Conservation (phyloP, 2,329 filamentous ascomycete species). For the Aspergillus neotritici region DNA sequence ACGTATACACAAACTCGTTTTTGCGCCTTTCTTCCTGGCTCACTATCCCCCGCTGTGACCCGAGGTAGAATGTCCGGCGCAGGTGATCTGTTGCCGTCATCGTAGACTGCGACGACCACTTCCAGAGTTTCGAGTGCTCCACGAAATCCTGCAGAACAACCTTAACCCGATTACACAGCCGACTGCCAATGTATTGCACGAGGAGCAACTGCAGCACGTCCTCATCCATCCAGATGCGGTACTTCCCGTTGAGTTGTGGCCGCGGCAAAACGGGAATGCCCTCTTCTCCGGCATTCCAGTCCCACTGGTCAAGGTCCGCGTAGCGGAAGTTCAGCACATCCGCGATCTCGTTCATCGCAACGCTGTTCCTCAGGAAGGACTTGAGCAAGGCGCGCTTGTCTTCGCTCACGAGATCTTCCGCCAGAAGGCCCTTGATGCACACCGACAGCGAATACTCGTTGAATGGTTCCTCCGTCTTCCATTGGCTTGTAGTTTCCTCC, state of each 20-base stretch:
- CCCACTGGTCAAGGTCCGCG: slow-evolving; percentile 38
- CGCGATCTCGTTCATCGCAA: slow-evolving; percentile 39
- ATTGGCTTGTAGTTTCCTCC: not conserved
- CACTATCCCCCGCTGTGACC: not conserved
- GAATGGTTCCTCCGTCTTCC: slow-evolving; percentile 28
- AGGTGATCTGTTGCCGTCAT: slow-evolving; percentile 20
- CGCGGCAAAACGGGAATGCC: slow-evolving; percentile 42
- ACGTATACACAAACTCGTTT: slow-evolving; percentile 22
- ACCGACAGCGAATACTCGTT: slow-evolving; percentile 23
- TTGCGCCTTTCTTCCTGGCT: slow-evolving; percentile 9
- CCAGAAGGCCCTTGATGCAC: slow-evolving; percentile 37
- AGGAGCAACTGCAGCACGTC: slow-evolving; percentile 45
- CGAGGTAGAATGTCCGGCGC: slow-evolving; percentile 23
- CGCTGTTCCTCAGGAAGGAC: slow-evolving; percentile 36
- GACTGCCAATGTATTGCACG: slow-evolving; percentile 39
- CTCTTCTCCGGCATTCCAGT: slow-evolving; percentile 38
- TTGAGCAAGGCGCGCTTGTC: slow-evolving; percentile 38
- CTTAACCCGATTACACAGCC: slow-evolving; percentile 28
- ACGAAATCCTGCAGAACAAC: slow-evolving; percentile 9
- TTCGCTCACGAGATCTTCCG: slow-evolving; percentile 40
- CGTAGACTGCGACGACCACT: slow-evolving; percentile 5
- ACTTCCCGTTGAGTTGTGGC: slow-evolving; percentile 42
- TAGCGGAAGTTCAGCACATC: slow-evolving; percentile 43
- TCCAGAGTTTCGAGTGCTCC: slow-evolving; percentile 7
- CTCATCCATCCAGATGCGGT: slow-evolving; percentile 44